phyloP scores from a whole-genome alignment of 73 alveolate species.

The Symbiodinium natans region DNA sequence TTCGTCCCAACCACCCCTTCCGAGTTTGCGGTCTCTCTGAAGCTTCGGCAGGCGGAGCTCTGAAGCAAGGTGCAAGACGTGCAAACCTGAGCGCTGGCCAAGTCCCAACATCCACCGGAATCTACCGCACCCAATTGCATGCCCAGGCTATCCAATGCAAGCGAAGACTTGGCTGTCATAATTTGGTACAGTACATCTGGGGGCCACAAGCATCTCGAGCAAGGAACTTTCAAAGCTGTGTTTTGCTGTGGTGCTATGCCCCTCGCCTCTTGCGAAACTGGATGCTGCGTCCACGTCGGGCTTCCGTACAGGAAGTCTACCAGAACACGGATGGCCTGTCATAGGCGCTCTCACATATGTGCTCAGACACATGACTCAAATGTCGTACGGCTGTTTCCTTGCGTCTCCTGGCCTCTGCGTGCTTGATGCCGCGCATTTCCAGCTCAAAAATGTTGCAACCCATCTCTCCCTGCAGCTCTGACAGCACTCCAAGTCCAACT shows the following conservation, averaged over 20 bases:
- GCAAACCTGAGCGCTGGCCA: background rate
- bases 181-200: no score
- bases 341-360: no score
- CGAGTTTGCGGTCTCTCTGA: no score
- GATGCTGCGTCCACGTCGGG: background rate
- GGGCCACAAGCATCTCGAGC: no score
- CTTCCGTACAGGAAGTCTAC: background rate
- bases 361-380: background rate
- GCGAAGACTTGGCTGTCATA: no score
- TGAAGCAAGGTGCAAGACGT: background rate
- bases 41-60: constrained; percentile 6
- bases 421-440: constrained; percentile 24
- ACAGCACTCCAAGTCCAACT: no score
- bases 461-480: background rate
- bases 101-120: background rate
- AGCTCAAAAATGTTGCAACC: background rate
- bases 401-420: background rate
- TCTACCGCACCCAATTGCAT: no score
- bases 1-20: no score
- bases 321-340: background rate
- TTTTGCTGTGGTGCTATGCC: no score
- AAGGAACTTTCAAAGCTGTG: no score
- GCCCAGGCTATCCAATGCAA: no score
- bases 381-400: background rate
- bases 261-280: background rate